Conservation (phyloP, 768 basidiomycete genomes). For the Rhizopogon vesiculosus region DNA sequence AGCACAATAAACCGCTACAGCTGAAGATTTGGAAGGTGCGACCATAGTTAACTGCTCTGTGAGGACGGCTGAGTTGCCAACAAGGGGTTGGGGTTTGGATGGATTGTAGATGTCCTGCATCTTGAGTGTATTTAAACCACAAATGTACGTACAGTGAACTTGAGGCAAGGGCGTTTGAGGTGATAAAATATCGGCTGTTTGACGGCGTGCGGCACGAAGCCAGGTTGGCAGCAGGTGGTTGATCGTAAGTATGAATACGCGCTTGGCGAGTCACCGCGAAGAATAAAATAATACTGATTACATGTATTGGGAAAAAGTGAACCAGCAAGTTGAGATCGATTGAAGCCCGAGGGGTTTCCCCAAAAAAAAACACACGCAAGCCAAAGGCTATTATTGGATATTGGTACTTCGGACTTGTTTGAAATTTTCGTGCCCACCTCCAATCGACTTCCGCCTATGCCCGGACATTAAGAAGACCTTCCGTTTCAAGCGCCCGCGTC, state of each 20-base stretch:
- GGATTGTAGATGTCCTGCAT: conserved; percentile 8
- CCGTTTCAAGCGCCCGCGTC: no score
- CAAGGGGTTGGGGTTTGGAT: conserved; percentile 2
- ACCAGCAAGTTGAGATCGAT: no score
- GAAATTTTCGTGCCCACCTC: no score
- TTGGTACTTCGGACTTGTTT: no score
- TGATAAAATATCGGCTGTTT: background rate
- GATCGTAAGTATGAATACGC: background rate
- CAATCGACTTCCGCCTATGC: no score
- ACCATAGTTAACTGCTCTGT: conserved; percentile 22
- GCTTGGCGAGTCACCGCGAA: background rate
- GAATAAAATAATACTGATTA: no score
- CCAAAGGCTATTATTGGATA: no score
- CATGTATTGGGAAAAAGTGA: no score
- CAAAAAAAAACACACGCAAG: no score
- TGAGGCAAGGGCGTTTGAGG: background rate
- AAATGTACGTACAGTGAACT: conserved; percentile 1
- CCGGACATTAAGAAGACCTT: no score
- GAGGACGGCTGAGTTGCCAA: background rate
- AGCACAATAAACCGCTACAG: conserved; percentile 83
- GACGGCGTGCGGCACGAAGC: background rate
- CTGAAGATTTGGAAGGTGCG: conserved; percentile 26
- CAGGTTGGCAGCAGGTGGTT: no score
- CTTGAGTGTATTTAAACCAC: conserved; percentile 20
- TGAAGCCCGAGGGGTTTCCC: no score